Conservation (phyloP, 352 stramenopile species). For the Globisporangium sylvaticum region DNA sequence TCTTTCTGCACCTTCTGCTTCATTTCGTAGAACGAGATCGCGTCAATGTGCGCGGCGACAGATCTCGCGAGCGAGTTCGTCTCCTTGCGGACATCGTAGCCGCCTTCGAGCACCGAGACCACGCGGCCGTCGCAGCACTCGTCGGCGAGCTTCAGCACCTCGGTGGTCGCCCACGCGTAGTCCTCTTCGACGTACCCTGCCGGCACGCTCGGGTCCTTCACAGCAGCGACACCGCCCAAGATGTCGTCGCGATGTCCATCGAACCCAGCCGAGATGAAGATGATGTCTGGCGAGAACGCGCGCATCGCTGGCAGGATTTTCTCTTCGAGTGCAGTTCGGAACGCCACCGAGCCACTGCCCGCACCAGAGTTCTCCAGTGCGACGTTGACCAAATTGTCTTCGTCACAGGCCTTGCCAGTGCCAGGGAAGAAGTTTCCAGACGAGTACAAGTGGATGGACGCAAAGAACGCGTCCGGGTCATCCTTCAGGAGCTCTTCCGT, state of each 20-base stretch:
- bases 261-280: slow-evolving; percentile 88
- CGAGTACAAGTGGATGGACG: slow-evolving; percentile 79
- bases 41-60: slow-evolving; percentile 68
- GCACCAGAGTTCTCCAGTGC: slow-evolving; percentile 65
- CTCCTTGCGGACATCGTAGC: slow-evolving; percentile 77
- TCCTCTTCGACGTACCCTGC: slow-evolving; percentile 81
- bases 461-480: slow-evolving; percentile 80
- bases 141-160: slow-evolving; percentile 71
- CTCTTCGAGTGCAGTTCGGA: slow-evolving; percentile 49
- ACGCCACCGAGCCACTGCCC: slow-evolving; percentile 61
- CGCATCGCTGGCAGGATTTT: slow-evolving; percentile 77
- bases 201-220: slow-evolving; percentile 72
- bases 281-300: slow-evolving; percentile 72
- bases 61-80: slow-evolving; percentile 84
- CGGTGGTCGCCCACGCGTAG: slow-evolving; percentile 75
- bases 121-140: slow-evolving; percentile 78
- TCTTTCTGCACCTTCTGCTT: slow-evolving; percentile 17
- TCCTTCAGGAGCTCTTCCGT: slow-evolving; percentile 91
- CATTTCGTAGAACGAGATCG: slow-evolving; percentile 64
- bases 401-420: slow-evolving; percentile 57
- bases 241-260: slow-evolving; percentile 86
- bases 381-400: slow-evolving; percentile 73
- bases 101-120: slow-evolving; percentile 83
- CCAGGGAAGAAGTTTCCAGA: slow-evolving; percentile 74
- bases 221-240: slow-evolving; percentile 65